Evolutionary conservation across 331 rosid species (phyloP).

Genomic region (Telfairia occidentalis): DNA sequence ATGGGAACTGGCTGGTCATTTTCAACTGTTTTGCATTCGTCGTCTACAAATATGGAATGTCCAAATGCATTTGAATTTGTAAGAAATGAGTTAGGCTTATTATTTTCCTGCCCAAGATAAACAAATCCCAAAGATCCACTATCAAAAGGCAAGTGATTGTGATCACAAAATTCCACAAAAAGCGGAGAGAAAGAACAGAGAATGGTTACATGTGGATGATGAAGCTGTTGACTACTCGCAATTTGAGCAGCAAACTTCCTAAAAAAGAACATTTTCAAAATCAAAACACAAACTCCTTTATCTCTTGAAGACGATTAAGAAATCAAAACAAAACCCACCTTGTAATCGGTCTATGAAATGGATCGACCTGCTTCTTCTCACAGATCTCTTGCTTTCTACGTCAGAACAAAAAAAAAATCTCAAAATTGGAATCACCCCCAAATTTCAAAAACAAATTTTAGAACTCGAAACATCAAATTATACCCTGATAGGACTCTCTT

Average conservation of each 20-base stretch:
- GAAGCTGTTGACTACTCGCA: constrained; percentile 38
- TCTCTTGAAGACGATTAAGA: not conserved
- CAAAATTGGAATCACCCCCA: not conserved
- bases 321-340: constrained; percentile 36
- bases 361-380: constrained; percentile 88
- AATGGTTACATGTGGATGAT: constrained; percentile 34
- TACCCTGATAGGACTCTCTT: constrained; percentile 69
- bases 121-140: not conserved
- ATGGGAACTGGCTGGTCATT: constrained; percentile 80
- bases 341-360: constrained; percentile 83
- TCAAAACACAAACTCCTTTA: constrained; percentile 1
- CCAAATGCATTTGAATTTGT: constrained; percentile 48
- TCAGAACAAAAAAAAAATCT: not conserved
- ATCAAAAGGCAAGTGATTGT: not conserved
- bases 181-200: not conserved
- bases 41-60: constrained; percentile 54
- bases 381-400: constrained; percentile 42
- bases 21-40: constrained; percentile 38
- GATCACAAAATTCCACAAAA: not conserved
- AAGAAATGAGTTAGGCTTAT: constrained; percentile 16
- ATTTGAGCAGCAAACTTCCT: constrained; percentile 89
- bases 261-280: constrained; percentile 1
- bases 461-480: not conserved
- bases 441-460: not conserved
- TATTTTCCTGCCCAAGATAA: constrained; percentile 27